Conservation (phyloP, 1,284 basidiomycete genomes). For the Ustilago loliicola region DNA sequence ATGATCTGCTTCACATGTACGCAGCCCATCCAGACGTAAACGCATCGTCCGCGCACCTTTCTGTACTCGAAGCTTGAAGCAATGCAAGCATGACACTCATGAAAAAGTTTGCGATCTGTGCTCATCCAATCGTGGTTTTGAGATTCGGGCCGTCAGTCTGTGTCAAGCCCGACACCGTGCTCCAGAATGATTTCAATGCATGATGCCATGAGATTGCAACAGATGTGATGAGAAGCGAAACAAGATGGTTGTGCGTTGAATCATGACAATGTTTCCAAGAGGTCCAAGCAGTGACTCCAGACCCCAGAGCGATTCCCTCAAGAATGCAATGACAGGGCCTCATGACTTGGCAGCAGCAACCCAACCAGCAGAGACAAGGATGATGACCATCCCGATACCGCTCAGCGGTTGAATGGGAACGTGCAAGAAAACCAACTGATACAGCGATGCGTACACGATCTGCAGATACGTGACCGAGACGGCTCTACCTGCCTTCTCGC, state of each 20-base stretch:
- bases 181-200: neutral
- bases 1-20: neutral
- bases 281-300: too few relatives aligned
- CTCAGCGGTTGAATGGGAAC: slow-evolving; percentile 48
- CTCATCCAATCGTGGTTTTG: neutral
- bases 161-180: neutral
- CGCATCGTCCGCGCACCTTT: neutral
- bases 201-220: neutral
- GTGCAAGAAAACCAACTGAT: slow-evolving; percentile 54
- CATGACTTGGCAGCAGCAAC: slow-evolving; percentile 42
- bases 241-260: too few relatives aligned
- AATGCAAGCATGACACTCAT: neutral
- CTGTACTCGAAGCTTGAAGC: neutral
- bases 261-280: neutral
- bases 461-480: slow-evolving; percentile 50
- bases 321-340: neutral
- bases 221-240: neutral
- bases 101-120: neutral
- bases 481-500: slow-evolving; percentile 56
- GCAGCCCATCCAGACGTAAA: too few relatives aligned
- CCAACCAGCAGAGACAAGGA: slow-evolving; percentile 52
- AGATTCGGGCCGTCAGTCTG: neutral
- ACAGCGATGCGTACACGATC: slow-evolving; percentile 50
- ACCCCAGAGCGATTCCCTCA: neutral
- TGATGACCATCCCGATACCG: slow-evolving; percentile 48